Evolutionary conservation across 306 rosid species (phyloP).

Genomic region (Castanopsis chinensis): DNA sequence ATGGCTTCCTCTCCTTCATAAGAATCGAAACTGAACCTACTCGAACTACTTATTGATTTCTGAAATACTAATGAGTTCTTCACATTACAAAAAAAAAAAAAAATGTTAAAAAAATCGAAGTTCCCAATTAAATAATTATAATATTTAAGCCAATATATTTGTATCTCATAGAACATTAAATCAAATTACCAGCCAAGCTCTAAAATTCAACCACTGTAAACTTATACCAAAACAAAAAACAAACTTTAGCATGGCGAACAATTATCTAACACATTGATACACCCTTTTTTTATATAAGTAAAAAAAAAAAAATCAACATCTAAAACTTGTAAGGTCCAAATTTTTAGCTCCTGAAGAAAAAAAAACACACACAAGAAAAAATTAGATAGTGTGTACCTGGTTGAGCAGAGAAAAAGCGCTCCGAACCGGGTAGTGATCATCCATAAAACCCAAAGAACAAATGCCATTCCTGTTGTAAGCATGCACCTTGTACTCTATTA

Average conservation of each 20-base stretch:
- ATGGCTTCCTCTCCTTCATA: background rate
- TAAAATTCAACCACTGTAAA: background rate
- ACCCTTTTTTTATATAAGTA: too few species aligned
- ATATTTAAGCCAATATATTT: background rate
- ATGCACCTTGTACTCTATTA: constrained; percentile 88
- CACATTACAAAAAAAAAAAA: background rate
- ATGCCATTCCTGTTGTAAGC: constrained; percentile 87
- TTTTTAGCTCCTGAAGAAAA: background rate
- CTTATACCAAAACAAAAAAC: background rate
- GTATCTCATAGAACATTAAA: background rate
- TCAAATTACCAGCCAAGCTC: background rate
- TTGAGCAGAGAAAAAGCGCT: constrained; percentile 91
- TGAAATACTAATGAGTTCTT: background rate
- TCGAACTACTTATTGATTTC: background rate
- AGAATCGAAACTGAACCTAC: background rate
- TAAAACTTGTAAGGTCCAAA: background rate
- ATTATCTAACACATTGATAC: too few species aligned
- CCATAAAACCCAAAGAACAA: constrained; percentile 97
- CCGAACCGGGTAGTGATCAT: constrained; percentile 93
- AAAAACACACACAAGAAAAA: background rate
- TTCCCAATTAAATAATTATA: background rate
- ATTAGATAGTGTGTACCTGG: constrained; percentile 46
- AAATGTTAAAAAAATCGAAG: background rate
- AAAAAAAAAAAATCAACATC: too few species aligned
- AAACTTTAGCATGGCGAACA: background rate